A percentile compares a stretch with the other conserved stretches of the same genome.
phyloP scores from a whole-genome alignment of 2,329 filamentous ascomycete genomes.

The Scedosporium aurantiacum region DNA sequence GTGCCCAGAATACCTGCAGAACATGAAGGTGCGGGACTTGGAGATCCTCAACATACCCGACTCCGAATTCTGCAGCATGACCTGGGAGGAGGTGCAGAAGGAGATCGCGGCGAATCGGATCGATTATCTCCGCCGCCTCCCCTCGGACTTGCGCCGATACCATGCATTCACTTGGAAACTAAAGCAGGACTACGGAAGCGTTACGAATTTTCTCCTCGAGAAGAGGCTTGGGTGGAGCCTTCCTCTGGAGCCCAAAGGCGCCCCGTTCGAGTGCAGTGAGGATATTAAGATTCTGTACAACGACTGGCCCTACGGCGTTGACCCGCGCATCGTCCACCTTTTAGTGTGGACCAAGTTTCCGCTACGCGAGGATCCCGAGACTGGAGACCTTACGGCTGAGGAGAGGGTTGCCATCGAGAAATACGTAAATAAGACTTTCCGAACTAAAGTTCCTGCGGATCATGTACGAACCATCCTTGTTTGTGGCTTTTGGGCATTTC shows the following conservation, averaged over 20 bases:
- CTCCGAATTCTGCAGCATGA: constrained; percentile 46
- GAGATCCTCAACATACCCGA: constrained; percentile 62
- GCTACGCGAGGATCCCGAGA: constrained; percentile 54
- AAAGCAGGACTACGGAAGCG: constrained; percentile 57
- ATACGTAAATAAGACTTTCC: constrained; percentile 61
- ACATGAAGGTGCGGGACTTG: constrained; percentile 56
- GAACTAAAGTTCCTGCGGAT: constrained; percentile 35
- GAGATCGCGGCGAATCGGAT: constrained; percentile 58
- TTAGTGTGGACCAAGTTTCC: constrained; percentile 91
- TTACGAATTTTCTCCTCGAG: constrained; percentile 65
- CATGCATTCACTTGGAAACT: constrained; percentile 56
- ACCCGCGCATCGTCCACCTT: constrained; percentile 66
- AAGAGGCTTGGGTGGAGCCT: constrained; percentile 58
- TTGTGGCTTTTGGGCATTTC: neutral
- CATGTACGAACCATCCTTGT: constrained; percentile 30
- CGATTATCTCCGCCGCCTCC: constrained; percentile 64
- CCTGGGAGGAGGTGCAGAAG: constrained; percentile 59
- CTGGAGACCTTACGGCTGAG: constrained; percentile 55
- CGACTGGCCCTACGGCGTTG: constrained; percentile 90
- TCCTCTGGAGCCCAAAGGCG: constrained; percentile 23
- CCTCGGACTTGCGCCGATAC: constrained; percentile 70
- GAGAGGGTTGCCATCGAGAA: constrained; percentile 55
- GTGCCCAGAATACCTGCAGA: constrained; percentile 61
- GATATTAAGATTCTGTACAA: constrained; percentile 73
- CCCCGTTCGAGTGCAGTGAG: constrained; percentile 31